Evolutionary conservation across 805 yeast genomes (phyloP).

Genomic region (Candida ponderosae): DNA sequence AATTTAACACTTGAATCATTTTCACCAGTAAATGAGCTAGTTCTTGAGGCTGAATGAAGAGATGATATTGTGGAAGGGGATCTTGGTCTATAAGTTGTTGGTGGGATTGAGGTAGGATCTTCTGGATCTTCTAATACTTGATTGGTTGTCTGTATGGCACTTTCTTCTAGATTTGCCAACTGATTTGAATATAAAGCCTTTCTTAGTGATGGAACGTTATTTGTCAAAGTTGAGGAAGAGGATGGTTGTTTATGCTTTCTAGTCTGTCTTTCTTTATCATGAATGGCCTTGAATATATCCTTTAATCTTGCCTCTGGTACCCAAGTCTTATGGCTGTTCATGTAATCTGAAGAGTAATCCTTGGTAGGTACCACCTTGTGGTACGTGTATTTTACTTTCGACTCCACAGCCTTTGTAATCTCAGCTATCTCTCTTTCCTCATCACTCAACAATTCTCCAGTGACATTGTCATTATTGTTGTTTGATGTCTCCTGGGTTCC

Average conservation of each 20-base stretch:
- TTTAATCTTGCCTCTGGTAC: not conserved
- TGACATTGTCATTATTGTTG: not conserved
- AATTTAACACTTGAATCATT: not conserved
- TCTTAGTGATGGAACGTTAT: too few relatives aligned
- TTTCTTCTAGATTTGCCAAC: not conserved
- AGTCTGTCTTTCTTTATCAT: not conserved
- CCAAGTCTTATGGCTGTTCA: conserved; percentile 6
- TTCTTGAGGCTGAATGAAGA: too few relatives aligned
- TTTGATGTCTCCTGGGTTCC: not conserved
- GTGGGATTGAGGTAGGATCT: not conserved
- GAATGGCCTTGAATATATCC: not conserved
- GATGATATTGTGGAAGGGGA: too few relatives aligned
- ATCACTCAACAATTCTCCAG: not conserved
- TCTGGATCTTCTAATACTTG: not conserved
- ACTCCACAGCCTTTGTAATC: not conserved
- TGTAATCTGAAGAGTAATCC: conserved; percentile 1
- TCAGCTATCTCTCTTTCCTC: not conserved
- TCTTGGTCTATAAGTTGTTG: too few relatives aligned
- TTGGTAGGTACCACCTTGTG: not conserved
- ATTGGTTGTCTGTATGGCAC: not conserved
- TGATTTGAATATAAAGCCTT: not conserved
- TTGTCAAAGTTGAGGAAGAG: not conserved
- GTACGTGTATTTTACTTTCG: not conserved
- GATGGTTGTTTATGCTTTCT: not conserved
- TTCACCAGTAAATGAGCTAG: not conserved